Evolutionary conservation across 495 filamentous ascomycete genomes (phyloP).

Genomic region (Chaetomium tenue): DNA sequence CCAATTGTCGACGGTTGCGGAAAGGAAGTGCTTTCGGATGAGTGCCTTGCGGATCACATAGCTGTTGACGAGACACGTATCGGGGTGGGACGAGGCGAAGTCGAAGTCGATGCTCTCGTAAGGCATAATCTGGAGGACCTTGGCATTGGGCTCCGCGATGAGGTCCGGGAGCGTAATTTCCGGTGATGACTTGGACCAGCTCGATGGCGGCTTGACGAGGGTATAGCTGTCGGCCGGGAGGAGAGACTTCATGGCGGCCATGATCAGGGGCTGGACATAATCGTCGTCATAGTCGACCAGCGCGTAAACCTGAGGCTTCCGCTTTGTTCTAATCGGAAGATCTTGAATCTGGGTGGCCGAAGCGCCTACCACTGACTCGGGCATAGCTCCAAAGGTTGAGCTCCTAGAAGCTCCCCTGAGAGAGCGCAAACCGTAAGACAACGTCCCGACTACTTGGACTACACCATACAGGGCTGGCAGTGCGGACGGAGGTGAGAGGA

Average conservation of each 20-base stretch:
- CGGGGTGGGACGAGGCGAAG: slow-evolving; percentile 59
- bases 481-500: slow-evolving; percentile 18
- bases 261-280: slow-evolving; percentile 82
- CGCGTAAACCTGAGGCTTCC: slow-evolving; percentile 56
- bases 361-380: background rate
- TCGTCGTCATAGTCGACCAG: slow-evolving; percentile 78
- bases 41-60: slow-evolving; percentile 95
- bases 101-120: slow-evolving; percentile 88
- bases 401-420: slow-evolving; percentile 2
- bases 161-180: slow-evolving; percentile 36
- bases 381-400: slow-evolving; percentile 17
- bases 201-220: slow-evolving; percentile 31
- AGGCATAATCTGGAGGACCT: slow-evolving; percentile 74
- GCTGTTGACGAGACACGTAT: slow-evolving; percentile 65
- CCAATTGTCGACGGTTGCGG: slow-evolving; percentile 75
- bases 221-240: slow-evolving; percentile 51
- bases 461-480: slow-evolving; percentile 8
- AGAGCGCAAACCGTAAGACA: slow-evolving; percentile 20
- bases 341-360: background rate
- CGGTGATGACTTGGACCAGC: slow-evolving; percentile 17
- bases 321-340: slow-evolving; percentile 1
- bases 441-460: background rate
- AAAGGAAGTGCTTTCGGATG: slow-evolving; percentile 94
- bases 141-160: slow-evolving; percentile 40
- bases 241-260: slow-evolving; percentile 62